Base-by-base conservation (phyloP, 2,329 filamentous ascomycete species). In the Penicillium sp. region DNA sequence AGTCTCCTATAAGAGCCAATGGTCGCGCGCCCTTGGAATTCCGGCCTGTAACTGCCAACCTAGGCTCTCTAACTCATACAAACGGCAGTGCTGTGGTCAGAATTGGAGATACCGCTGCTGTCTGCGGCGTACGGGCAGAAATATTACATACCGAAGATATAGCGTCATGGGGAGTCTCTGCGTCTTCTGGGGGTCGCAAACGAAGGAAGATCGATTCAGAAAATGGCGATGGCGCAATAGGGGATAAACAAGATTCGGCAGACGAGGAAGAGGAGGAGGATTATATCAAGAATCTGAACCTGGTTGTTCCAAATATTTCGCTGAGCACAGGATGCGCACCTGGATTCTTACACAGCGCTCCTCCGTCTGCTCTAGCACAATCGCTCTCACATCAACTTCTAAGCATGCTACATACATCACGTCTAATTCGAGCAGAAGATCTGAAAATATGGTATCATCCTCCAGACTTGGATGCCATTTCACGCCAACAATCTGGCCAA, bases 271-370 rank as follows among this genome's bases (percentile, higher is more conserved):
- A 71, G 4, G 66, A 71, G 1, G 66, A 83, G 23, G 75, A 77
- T 24, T 70, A 74, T 5, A 72, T 85, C 20, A 66, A 71, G 59
- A 68, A 74, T 50, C 69, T 78, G 67, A 86, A 90, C 66, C 77
- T 99, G 14, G 77, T 99, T 2, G 92, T 99, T 2, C 93, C 94
- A 2, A 99, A 99, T 68, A 84, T 99, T 55, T 94, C 97, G 69
- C 78, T 99, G 30, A 88, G 88, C 33, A 99, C 94, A 0, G 94
- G 94, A 35, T 95, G 89, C 68, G 89, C 91, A 6, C 92, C 93
- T 2, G 83, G 88, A 21, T 91, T 93, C 64, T 80, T 96, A 18
- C 91, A 94, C 0, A 91, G 92, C 47, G 88, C 87, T 9, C 87
- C 94, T 21, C 94, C 91, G 1, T 87, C 84, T 5, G 82, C 86